phyloP scores from a whole-genome alignment of 208 protist genomes.

The Angomonas deanei region DNA sequence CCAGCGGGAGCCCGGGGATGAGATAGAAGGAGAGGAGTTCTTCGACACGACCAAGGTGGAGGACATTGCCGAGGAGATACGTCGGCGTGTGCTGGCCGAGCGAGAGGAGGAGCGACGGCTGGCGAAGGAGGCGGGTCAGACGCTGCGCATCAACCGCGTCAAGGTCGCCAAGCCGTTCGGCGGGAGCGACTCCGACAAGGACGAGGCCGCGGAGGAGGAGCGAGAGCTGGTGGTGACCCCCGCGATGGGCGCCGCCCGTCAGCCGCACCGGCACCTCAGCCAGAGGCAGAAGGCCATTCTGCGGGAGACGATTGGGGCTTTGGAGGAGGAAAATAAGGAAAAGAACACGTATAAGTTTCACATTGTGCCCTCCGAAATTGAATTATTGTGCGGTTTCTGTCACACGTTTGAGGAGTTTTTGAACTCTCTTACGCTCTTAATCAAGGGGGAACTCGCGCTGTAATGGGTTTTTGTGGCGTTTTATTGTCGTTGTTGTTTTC shows the following conservation, averaged over 20 bases:
- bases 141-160: background rate
- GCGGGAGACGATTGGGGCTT: background rate
- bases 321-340: constrained; percentile 5
- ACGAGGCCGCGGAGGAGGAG: background rate
- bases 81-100: background rate
- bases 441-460: constrained; percentile 19
- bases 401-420: constrained; percentile 67
- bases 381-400: constrained; percentile 63
- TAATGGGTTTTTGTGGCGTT: constrained; percentile 3
- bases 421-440: constrained; percentile 18
- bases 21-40: background rate
- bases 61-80: background rate
- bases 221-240: background rate
- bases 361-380: constrained; percentile 66
- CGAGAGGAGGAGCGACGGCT: background rate
- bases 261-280: background rate
- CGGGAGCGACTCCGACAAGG: background rate
- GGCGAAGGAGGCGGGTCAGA: background rate
- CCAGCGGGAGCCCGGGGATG: constrained; percentile 3
- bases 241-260: background rate
- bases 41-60: background rate
- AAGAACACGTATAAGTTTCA: constrained; percentile 24
- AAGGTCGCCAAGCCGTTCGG: background rate
- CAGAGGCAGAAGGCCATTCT: background rate
- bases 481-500: too few relatives aligned